Percentiles rank a stretch among this genome's conserved stretches.
These are phyloP conservation scores for Emericellopsis cladophorae DNA, from an alignment of 2,329 filamentous ascomycete species.

Conservation along the genomic window DNA sequence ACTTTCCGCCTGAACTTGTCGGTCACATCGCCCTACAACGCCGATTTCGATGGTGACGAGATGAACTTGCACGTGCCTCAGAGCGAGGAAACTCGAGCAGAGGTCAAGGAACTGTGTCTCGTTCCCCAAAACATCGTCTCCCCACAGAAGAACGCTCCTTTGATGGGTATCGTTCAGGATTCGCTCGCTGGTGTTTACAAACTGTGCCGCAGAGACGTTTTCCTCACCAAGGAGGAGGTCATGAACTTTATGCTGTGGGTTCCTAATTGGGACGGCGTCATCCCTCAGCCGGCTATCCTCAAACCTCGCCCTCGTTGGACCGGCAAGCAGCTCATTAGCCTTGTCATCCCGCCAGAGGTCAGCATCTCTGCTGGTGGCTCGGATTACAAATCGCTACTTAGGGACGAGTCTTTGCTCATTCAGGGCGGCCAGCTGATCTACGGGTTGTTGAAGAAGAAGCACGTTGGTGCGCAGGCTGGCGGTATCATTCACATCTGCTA, in stretches of 20 bases:
- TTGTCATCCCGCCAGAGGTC: constrained; percentile 79
- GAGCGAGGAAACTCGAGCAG: constrained; percentile 89
- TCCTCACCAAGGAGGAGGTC: constrained; percentile 78
- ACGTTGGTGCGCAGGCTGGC: constrained; percentile 75
- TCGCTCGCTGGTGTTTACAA: constrained; percentile 96
- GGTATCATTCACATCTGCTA: constrained; percentile 93
- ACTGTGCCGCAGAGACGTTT: constrained; percentile 83
- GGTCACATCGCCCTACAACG: constrained; percentile 97
- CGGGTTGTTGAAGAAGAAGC: constrained; percentile 86
- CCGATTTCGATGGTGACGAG: constrained; percentile 98
- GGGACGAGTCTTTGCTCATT: constrained; percentile 70
- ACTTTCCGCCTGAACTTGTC: constrained; percentile 97
- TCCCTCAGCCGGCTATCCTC: constrained; percentile 85
- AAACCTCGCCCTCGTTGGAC: constrained; percentile 93
- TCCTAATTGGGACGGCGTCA: constrained; percentile 90
- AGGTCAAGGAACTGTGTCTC: constrained; percentile 88
- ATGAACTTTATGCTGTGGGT: constrained; percentile 99
- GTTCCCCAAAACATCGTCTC: constrained; percentile 99
- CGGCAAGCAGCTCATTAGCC: constrained; percentile 92
- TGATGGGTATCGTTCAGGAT: constrained; percentile 99
- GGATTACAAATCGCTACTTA: constrained; percentile 46
- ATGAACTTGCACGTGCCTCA: constrained; percentile 99
- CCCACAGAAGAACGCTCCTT: constrained; percentile 85
- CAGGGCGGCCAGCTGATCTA: constrained; percentile 83
- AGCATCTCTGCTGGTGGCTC: constrained; percentile 62